A percentile compares a stretch with the other conserved stretches of the same genome.
Evolutionary conservation across 192 early-diverging fungal genomes (phyloP).

Genomic region (Rhizophagus sp.): DNA sequence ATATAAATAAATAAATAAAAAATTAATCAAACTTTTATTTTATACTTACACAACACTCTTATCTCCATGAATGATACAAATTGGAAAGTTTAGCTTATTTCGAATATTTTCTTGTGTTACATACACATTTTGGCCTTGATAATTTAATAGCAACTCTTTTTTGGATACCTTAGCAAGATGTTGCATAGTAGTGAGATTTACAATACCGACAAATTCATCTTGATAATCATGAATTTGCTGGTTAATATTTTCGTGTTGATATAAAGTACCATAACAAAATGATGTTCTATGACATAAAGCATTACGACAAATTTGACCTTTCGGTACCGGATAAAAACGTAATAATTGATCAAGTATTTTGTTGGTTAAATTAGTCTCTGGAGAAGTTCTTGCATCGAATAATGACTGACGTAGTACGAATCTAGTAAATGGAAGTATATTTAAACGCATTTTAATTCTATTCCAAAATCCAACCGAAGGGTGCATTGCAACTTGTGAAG

Average conservation of each 20-base stretch:
- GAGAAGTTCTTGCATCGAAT: conserved; percentile 19
- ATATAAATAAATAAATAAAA: too few species aligned
- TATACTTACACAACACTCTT: conserved; percentile 42
- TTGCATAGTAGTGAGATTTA: conserved; percentile 39
- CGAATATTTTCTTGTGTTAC: conserved; percentile 35
- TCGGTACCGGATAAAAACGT: conserved; percentile 39
- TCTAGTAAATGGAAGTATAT: not conserved
- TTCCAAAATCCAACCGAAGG: not conserved
- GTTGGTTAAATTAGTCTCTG: conserved; percentile 34
- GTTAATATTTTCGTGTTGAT: conserved; percentile 41
- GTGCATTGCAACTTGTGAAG: conserved; percentile 34
- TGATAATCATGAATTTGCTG: conserved; percentile 43
- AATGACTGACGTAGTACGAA: not conserved
- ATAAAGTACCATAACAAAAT: conserved; percentile 39
- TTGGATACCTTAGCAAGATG: conserved; percentile 27
- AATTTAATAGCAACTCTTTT: conserved; percentile 32
- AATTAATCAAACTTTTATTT: not conserved
- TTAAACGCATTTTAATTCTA: not conserved
- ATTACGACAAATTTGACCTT: conserved; percentile 37
- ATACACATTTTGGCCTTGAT: conserved; percentile 33
- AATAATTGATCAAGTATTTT: conserved; percentile 35
- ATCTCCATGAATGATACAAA: conserved; percentile 40
- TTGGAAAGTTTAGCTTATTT: conserved; percentile 37
- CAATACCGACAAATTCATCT: conserved; percentile 35
- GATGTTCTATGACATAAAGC: conserved; percentile 42